phyloP scores from a whole-genome alignment of 768 basidiomycete genomes.

The Mycena venus region DNA sequence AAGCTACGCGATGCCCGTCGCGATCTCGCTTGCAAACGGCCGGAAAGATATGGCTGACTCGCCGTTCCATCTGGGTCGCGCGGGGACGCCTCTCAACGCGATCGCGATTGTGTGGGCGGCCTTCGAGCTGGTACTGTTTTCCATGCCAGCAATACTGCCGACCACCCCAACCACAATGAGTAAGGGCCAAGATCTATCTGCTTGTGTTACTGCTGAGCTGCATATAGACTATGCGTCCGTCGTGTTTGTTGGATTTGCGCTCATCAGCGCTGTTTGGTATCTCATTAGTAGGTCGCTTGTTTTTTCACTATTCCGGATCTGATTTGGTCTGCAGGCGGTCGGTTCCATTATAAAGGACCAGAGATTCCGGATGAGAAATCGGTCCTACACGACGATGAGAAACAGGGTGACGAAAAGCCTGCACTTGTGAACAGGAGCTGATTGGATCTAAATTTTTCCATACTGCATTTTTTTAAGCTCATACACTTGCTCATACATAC shows the following conservation, averaged over 20 bases:
- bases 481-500: no score
- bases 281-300: constrained; percentile 66
- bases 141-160: constrained; percentile 75
- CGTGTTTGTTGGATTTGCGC: constrained; percentile 73
- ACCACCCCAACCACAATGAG: constrained; percentile 66
- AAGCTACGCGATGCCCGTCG: constrained; percentile 73
- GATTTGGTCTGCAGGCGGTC: constrained; percentile 7
- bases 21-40: constrained; percentile 61
- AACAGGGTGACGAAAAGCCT: neutral
- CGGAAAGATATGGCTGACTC: constrained; percentile 62
- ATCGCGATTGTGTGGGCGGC: constrained; percentile 69
- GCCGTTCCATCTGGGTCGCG: constrained; percentile 62
- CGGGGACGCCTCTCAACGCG: constrained; percentile 61
- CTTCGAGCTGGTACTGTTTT: constrained; percentile 76
- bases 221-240: constrained; percentile 75
- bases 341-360: constrained; percentile 30
- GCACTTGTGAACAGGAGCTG: neutral
- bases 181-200: constrained; percentile 31
- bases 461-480: no score
- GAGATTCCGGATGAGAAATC: constrained; percentile 6
- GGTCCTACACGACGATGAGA: neutral
- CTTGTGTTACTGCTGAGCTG: neutral
- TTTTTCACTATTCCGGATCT: neutral
- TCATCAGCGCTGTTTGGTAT: constrained; percentile 74
- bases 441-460: no score